phyloP scores from a whole-genome alignment of 108 stramenopile species.

The Pseudonitzschia pungens region DNA sequence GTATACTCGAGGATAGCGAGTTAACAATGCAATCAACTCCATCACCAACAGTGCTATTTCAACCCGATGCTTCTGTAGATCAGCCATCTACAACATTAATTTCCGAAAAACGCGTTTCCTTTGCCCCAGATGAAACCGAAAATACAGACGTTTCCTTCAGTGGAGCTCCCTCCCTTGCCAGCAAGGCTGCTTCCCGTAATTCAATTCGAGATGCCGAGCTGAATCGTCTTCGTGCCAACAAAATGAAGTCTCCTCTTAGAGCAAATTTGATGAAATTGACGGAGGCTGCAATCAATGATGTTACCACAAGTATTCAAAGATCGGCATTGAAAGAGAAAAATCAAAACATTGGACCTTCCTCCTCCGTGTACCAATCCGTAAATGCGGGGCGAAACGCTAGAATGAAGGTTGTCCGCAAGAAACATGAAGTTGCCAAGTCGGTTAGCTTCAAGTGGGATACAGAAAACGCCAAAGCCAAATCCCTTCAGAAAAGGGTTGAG shows the following conservation, averaged over 20 bases:
- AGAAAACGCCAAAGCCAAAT: conserved; percentile 54
- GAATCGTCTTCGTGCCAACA: conserved; percentile 27
- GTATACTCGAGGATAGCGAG: conserved; percentile 9
- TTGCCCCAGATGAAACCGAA: conserved; percentile 27
- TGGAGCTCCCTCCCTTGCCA: background rate
- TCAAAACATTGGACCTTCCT: background rate
- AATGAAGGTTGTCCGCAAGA: conserved; percentile 11
- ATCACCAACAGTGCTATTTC: conserved; percentile 24
- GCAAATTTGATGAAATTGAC: conserved; percentile 35
- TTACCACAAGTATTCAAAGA: conserved; percentile 33
- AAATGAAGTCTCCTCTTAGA: conserved; percentile 27
- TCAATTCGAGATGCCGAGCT: conserved; percentile 30
- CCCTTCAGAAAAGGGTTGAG: conserved; percentile 56
- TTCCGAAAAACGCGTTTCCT: conserved; percentile 21
- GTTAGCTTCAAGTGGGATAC: conserved; percentile 61
- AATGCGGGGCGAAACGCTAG: conserved; percentile 45
- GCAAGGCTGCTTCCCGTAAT: background rate
- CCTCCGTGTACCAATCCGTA: conserved; percentile 27
- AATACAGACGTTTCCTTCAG: conserved; percentile 1
- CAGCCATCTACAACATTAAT: background rate
- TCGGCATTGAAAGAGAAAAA: conserved; percentile 5
- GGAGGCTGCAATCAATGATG: conserved; percentile 42
- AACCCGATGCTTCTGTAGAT: background rate
- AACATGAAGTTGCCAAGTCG: conserved; percentile 20
- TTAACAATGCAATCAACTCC: background rate